Conservation (phyloP, 148 eudicot genomes). For the Rhododendron mucronatum region DNA sequence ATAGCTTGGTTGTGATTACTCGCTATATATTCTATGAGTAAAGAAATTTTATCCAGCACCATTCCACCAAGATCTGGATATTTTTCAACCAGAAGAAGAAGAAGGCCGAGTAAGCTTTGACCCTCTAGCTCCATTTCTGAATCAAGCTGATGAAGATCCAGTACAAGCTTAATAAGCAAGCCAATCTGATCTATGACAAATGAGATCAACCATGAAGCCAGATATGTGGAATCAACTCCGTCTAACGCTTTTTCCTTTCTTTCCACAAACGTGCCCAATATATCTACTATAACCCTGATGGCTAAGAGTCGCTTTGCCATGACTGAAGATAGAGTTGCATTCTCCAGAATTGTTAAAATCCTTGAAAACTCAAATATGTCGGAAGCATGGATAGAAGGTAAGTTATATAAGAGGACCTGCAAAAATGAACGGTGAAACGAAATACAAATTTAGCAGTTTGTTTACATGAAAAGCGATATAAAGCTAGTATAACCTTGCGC, state of each 20-base stretch:
- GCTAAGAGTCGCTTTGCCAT: constrained; percentile 50
- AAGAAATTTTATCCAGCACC: constrained; percentile 40
- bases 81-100: constrained; percentile 35
- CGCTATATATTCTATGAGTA: constrained; percentile 28
- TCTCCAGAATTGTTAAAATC: constrained; percentile 34
- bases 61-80: constrained; percentile 36
- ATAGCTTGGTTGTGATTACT: constrained; percentile 21
- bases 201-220: constrained; percentile 36
- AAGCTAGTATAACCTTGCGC: constrained; percentile 39
- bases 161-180: constrained; percentile 26
- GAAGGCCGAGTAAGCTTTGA: constrained; percentile 38
- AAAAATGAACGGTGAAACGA: constrained; percentile 16
- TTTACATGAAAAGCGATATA: background rate
- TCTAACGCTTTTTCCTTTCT: constrained; percentile 23
- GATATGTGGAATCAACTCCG: constrained; percentile 25
- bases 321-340: constrained; percentile 38
- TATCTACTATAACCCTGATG: constrained; percentile 33
- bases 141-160: constrained; percentile 22
- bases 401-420: constrained; percentile 49
- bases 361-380: constrained; percentile 38
- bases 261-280: constrained; percentile 43
- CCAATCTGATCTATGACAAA: constrained; percentile 41
- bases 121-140: constrained; percentile 38
- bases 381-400: constrained; percentile 21
- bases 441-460: background rate